Evolutionary conservation across 192 early-diverging fungal genomes (phyloP), one percentile per base, ranked within the genome.

Genomic region (Entomortierella lignicola): DNA sequence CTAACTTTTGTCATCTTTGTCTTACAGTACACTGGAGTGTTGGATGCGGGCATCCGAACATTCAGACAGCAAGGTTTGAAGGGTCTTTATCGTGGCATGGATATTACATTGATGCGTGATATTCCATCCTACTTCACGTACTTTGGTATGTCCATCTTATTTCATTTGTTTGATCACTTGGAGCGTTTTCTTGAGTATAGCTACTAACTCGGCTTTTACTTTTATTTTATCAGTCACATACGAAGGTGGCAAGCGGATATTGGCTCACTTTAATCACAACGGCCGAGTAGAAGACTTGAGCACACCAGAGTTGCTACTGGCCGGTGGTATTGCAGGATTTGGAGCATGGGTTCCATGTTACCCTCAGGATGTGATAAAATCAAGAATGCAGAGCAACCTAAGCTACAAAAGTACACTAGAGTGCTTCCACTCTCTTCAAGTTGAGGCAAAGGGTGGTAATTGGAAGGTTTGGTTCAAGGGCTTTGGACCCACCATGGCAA

Each of bases 251-350:
- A 95, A 95, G 80, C 82, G 85, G 60, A 18, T 85, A 39, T 87
- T 95, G 62, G 87, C 87, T 23, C 83, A 79, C 41, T 68, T 80
- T 52, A 86, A 85, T 60, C 57, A 86, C 65, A 83, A 84, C 54
- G 85, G 87, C 55, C 87, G 88, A 51, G 86, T 89, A 30, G 86
- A 87, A 57, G 71, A 89, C 13, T 81, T 97, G 52, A 90, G 88
- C 2, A 87, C 93, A 25, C 73, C 89, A 12, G 96, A 96, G 31
- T 86, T 96, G 31, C 84, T 99, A 26, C 89, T 95, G 62, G 93
- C 98, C 15, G 98, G 98, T 71, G 98, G 97, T 79, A 86, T 95
- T 59, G 94, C 97, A 52, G 96, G 96, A 58, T 94, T 98, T 66
- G 93, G 92, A 75, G 97, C 95, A 85, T 99, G 98, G 98, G 71